Evolutionary conservation across 2,329 filamentous ascomycete genomes (phyloP).

Genomic region (Aspergillus sp.): DNA sequence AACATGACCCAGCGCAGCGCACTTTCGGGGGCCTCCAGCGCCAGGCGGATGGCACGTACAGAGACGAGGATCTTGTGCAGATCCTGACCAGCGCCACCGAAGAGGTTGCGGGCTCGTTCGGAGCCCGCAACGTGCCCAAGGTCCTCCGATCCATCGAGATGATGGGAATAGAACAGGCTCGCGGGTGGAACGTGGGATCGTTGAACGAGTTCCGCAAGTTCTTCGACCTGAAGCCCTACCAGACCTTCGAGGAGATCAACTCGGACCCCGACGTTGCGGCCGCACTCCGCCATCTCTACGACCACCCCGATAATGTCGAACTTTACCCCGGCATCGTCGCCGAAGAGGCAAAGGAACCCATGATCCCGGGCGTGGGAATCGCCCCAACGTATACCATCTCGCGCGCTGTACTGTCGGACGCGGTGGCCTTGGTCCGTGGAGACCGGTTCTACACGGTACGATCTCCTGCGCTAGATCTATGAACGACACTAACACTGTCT

Average conservation of each 20-base stretch:
- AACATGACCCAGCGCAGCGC: conserved; percentile 65
- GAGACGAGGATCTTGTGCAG: conserved; percentile 48
- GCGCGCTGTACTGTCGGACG: conserved; percentile 73
- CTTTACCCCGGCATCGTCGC: conserved; percentile 76
- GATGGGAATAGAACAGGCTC: conserved; percentile 73
- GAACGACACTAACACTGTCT: conserved; percentile 13
- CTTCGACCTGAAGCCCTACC: conserved; percentile 73
- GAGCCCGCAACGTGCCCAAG: conserved; percentile 70
- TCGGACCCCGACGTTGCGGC: conserved; percentile 69
- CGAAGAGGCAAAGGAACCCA: conserved; percentile 71
- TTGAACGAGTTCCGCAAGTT: conserved; percentile 85
- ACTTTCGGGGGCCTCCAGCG: conserved; percentile 67
- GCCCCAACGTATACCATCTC: conserved; percentile 74
- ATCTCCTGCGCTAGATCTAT: not conserved
- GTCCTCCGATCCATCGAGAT: conserved; percentile 75
- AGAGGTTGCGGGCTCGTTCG: conserved; percentile 68
- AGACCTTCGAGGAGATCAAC: conserved; percentile 81
- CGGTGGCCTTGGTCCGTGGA: conserved; percentile 73
- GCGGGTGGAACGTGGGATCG: conserved; percentile 73
- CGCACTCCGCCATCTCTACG: conserved; percentile 61
- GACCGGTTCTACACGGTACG: conserved; percentile 70
- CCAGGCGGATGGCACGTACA: conserved; percentile 29
- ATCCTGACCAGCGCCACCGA: conserved; percentile 68
- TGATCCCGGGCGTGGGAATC: conserved; percentile 73
- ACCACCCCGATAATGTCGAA: conserved; percentile 77